A percentile compares a stretch with the other conserved stretches of the same genome.
These are phyloP conservation scores for Pleurostoma richardsiae DNA, from an alignment of 2,329 filamentous ascomycete genomes.

Conservation along the genomic window DNA sequence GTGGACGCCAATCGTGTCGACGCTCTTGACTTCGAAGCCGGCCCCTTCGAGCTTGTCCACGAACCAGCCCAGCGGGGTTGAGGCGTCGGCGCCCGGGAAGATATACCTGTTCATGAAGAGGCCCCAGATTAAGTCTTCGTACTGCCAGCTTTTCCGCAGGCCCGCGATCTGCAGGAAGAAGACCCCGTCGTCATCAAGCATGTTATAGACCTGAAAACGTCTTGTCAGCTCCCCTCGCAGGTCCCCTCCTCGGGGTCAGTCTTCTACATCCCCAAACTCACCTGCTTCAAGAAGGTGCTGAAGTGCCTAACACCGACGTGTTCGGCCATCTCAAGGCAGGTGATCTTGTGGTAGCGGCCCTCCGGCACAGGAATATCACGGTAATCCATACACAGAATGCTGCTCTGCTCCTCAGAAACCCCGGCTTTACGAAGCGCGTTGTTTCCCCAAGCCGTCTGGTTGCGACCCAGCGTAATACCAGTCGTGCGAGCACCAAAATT, in stretches of 20 bases:
- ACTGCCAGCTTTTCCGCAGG: conserved; percentile 92
- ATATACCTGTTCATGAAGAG: conserved; percentile 99
- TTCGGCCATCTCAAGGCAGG: conserved; percentile 97
- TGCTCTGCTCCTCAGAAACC: conserved; percentile 81
- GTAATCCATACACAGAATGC: conserved; percentile 94
- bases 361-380: conserved; percentile 81
- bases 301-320: conserved; percentile 95
- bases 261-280: too few relatives aligned
- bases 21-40: conserved; percentile 83
- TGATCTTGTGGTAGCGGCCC: conserved; percentile 88
- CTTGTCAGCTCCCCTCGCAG: too few relatives aligned
- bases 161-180: conserved; percentile 97
- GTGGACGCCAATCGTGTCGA: conserved; percentile 94
- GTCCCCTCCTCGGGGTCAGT: too few relatives aligned
- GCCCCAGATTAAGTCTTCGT: conserved; percentile 96
- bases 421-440: conserved; percentile 76
- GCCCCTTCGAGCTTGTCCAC: conserved; percentile 79
- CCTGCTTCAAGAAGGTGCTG: conserved; percentile 70
- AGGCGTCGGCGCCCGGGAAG: conserved; percentile 95
- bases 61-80: conserved; percentile 85
- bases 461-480: conserved; percentile 89
- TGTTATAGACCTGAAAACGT: conserved; percentile 61
- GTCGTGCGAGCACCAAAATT: conserved; percentile 82
- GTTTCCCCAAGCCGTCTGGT: conserved; percentile 98
- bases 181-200: conserved; percentile 93